Base-by-base conservation (phyloP, 202 grass and related monocot genomes). In the Eragrostis tef region DNA sequence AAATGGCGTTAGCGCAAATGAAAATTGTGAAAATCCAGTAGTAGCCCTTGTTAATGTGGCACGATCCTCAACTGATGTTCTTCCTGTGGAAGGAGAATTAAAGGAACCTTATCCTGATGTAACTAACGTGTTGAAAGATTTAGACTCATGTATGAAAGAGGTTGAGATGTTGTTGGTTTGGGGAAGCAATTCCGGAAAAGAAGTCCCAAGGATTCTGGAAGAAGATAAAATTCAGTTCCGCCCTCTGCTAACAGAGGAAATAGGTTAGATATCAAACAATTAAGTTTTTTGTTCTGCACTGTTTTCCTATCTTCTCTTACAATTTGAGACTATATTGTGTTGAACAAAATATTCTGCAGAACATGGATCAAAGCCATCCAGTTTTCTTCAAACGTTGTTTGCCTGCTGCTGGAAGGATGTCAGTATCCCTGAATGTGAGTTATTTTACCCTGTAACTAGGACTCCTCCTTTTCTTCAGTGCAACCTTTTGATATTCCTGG, bases 141-240 rank as follows among this genome's bases (percentile, higher is more conserved):
- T 93, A 17, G 31, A 62, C 34, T 77, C 67, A 64, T 84, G 90
- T 70, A 84, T 97, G 79, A 87, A 89, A 74, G 49, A 89, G 12
- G 64, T 89, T 87, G 88, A 97, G 82, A 83, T 73, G 61, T 84
- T 93, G 67, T 97, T 93, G 73, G 51, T 76, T 34, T 88, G 64
- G 80, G 91, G 86, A 65, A 80, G 81, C 21, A 85, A 90, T 79
- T 93, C 89, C 45, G 87, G 82, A 79, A 86, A 60, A 84, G 75
- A 97, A 86, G 82, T 91, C 76, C 85, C 79, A 17, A 84, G 64
- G 27, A 86, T 91, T 92, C 78, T 93, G 45, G 88, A 88, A 83
- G 88, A 92, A 83, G 84, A 86, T 77, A 89, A 80, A 86, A 65
- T 93, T 46, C 81, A 97, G 49, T 89, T 93, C 63, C 86, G 49